phyloP scores from a whole-genome alignment of 106 monocot genomes.

The Dendrobium catenatum region DNA sequence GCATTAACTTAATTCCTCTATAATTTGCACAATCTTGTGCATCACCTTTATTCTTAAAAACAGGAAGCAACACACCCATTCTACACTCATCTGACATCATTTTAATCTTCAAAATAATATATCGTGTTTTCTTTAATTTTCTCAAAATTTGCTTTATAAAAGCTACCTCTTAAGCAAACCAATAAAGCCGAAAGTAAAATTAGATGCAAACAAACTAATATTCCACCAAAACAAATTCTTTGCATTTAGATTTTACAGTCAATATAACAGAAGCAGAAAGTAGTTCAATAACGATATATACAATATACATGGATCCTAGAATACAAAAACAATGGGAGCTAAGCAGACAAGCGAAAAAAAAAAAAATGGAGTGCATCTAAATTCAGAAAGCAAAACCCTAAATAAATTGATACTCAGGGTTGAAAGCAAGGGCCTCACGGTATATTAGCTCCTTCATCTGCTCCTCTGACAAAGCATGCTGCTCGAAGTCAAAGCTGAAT shows the following conservation, averaged over 20 bases:
- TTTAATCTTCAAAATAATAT: too few relatives aligned
- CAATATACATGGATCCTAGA: not conserved
- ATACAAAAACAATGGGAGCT: too few relatives aligned
- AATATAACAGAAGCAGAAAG: not conserved
- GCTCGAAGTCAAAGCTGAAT: slow-evolving; percentile 95
- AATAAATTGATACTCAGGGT: slow-evolving; percentile 47
- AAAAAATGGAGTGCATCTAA: not conserved
- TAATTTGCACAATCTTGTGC: too few relatives aligned
- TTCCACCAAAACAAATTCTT: not conserved
- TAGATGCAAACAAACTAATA: not conserved
- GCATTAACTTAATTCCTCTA: too few relatives aligned
- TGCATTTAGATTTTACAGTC: not conserved
- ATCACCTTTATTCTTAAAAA: too few relatives aligned
- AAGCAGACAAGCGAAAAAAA: not conserved
- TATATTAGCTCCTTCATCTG: slow-evolving; percentile 92
- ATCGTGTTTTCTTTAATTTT: too few relatives aligned
- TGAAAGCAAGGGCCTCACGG: slow-evolving; percentile 78
- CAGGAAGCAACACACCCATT: too few relatives aligned
- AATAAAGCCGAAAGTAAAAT: not conserved
- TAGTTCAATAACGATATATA: not conserved
- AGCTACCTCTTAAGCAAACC: not conserved
- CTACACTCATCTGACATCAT: too few relatives aligned
- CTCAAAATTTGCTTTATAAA: too few relatives aligned
- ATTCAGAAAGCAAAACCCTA: not conserved
- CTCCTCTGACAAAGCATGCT: slow-evolving; percentile 69